These are phyloP conservation scores for Ambrosia trifida DNA, from an alignment of 129 eudicot species.

Conservation along the genomic window DNA sequence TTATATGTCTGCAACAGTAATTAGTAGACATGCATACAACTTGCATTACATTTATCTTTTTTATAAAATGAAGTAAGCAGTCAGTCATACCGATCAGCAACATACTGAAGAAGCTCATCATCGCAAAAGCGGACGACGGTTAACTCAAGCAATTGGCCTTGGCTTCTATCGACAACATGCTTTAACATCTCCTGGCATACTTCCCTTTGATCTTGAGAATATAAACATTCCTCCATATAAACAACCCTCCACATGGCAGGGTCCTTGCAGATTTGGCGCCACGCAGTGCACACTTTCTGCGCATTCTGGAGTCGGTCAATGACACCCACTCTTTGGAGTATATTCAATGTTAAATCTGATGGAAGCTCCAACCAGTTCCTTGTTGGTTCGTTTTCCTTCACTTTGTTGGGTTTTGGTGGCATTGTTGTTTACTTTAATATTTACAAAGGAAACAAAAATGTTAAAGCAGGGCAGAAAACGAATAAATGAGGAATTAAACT, in stretches of 20 bases:
- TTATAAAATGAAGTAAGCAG: not conserved
- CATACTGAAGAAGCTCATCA: not conserved
- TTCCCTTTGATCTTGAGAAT: not conserved
- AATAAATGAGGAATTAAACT: too few relatives aligned
- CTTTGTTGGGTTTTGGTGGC: not conserved
- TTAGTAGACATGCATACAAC: too few relatives aligned
- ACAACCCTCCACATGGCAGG: slow-evolving; percentile 1
- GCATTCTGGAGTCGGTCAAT: not conserved
- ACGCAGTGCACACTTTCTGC: not conserved
- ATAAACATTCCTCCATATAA: not conserved
- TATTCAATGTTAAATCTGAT: not conserved
- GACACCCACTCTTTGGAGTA: not conserved
- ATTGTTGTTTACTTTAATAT: not conserved
- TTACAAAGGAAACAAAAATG: not conserved
- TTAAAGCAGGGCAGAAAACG: not conserved
- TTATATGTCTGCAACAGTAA: too few relatives aligned
- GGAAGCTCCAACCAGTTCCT: slow-evolving; percentile 15
- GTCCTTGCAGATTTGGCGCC: slow-evolving; percentile 1
- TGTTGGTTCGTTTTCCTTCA: not conserved
- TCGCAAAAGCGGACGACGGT: not conserved
- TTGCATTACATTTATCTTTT: too few relatives aligned
- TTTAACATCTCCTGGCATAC: not conserved
- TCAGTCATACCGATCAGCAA: not conserved
- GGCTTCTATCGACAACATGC: slow-evolving; percentile 5
- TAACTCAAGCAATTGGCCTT: not conserved